Conservation (phyloP, 106 monocot genomes). For the Dendrobium huoshanense region DNA sequence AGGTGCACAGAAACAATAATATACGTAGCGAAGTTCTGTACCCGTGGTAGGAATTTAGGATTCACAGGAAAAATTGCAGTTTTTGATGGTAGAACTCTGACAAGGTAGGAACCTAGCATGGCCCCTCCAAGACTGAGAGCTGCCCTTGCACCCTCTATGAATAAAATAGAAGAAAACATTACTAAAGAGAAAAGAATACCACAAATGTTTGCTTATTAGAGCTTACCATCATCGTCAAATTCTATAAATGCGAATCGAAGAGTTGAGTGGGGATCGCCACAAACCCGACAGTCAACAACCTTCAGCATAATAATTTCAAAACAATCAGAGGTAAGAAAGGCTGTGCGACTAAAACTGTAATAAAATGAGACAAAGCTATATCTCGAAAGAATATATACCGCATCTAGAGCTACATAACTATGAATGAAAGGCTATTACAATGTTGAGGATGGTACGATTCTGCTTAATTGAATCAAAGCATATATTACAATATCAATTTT, state of each 20-base stretch:
- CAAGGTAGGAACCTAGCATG: constrained; percentile 60
- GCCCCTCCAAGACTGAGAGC: constrained; percentile 72
- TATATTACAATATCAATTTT: too few relatives aligned
- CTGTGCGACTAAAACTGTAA: neutral
- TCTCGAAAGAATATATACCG: too few relatives aligned
- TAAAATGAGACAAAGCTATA: too few relatives aligned
- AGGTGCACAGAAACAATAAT: neutral
- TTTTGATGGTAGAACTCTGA: constrained; percentile 82
- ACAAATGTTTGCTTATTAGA: neutral
- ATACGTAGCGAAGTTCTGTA: constrained; percentile 6
- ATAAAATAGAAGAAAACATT: neutral
- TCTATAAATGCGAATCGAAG: constrained; percentile 76
- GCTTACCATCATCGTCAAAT: constrained; percentile 51
- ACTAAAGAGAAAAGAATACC: neutral
- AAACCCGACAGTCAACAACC: constrained; percentile 69
- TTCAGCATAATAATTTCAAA: constrained; percentile 17
- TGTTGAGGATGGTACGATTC: too few relatives aligned
- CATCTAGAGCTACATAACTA: too few relatives aligned
- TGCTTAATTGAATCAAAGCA: too few relatives aligned
- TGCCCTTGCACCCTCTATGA: constrained; percentile 52
- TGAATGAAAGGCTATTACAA: too few relatives aligned
- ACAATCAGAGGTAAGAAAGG: neutral
- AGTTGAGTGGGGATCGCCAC: constrained; percentile 61
- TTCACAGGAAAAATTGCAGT: constrained; percentile 93
- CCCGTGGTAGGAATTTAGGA: constrained; percentile 84